Percentiles rank a stretch among this genome's conserved stretches.
Evolutionary conservation across 2,329 filamentous ascomycete species (phyloP).

Genomic region (Aspergillus luchuensis): DNA sequence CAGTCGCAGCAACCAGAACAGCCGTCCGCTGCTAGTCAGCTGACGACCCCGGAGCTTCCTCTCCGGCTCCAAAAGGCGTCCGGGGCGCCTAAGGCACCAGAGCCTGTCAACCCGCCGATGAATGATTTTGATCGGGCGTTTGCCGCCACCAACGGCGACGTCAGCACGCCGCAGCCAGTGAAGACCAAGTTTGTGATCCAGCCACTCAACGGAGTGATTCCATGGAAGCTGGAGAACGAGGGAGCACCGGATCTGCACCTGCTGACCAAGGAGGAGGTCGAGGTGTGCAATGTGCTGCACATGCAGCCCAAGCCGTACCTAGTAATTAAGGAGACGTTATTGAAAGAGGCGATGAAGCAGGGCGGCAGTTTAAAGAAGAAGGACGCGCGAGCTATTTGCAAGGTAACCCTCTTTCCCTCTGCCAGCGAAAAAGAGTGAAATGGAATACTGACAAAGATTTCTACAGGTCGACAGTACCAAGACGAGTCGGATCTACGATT

Average conservation of each 20-base stretch:
- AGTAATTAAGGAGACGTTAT: constrained; percentile 88
- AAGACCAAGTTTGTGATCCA: constrained; percentile 58
- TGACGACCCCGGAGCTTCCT: constrained; percentile 78
- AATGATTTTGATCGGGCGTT: constrained; percentile 59
- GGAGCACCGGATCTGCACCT: constrained; percentile 79
- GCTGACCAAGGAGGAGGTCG: constrained; percentile 77
- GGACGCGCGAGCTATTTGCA: constrained; percentile 81
- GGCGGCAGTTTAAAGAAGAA: constrained; percentile 93
- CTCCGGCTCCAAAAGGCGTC: constrained; percentile 56
- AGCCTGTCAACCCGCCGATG: constrained; percentile 37
- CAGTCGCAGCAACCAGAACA: constrained; percentile 69
- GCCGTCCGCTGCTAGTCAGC: constrained; percentile 70
- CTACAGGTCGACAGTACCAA: constrained; percentile 76
- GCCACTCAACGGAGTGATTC: constrained; percentile 48
- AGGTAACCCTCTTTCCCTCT: constrained; percentile 36
- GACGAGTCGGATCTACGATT: constrained; percentile 85
- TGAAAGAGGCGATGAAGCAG: constrained; percentile 86
- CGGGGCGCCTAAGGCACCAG: constrained; percentile 31
- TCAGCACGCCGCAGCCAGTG: constrained; percentile 40
- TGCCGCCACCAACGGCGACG: constrained; percentile 50
- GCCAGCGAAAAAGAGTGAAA: background rate
- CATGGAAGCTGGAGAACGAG: constrained; percentile 70
- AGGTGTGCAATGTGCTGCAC: constrained; percentile 80
- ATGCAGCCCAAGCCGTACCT: constrained; percentile 93
- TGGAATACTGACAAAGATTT: background rate